Conservation (phyloP, 352 stramenopile genomes). For the Phytophthora fragariae region DNA sequence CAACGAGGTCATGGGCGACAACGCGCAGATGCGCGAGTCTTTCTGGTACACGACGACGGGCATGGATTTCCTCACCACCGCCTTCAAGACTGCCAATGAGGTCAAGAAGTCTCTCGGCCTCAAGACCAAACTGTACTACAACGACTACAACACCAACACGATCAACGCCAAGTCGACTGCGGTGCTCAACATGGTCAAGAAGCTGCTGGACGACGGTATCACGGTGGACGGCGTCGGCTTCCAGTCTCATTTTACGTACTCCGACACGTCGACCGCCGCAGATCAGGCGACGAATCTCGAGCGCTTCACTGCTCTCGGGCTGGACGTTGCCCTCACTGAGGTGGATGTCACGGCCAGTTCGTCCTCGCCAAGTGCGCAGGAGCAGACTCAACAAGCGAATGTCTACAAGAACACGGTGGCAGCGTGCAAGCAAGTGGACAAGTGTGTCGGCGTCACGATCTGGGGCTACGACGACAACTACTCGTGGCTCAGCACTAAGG, state of each 20-base stretch:
- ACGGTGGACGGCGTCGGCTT: slow-evolving; percentile 34
- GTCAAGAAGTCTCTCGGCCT: slow-evolving; percentile 39
- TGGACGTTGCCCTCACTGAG: slow-evolving; percentile 41
- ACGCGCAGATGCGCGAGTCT: slow-evolving; percentile 32
- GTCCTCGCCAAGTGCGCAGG: slow-evolving; percentile 14
- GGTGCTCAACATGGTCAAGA: slow-evolving; percentile 30
- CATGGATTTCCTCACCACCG: slow-evolving; percentile 40
- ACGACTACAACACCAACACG: slow-evolving; percentile 43
- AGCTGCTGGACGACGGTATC: slow-evolving; percentile 26
- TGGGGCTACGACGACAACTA: slow-evolving; percentile 39
- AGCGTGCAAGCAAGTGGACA: slow-evolving; percentile 33
- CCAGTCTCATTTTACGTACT: slow-evolving; percentile 27
- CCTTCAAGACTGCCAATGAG: slow-evolving; percentile 37
- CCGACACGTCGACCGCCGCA: slow-evolving; percentile 16
- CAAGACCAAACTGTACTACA: slow-evolving; percentile 41
- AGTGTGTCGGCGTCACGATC: slow-evolving; percentile 40
- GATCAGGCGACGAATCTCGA: slow-evolving; percentile 30
- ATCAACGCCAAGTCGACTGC: slow-evolving; percentile 43
- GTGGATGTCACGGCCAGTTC: slow-evolving; percentile 32
- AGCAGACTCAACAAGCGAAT: slow-evolving; percentile 22
- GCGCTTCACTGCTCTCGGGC: slow-evolving; percentile 37
- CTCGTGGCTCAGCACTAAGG: slow-evolving; percentile 34
- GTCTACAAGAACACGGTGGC: slow-evolving; percentile 35
- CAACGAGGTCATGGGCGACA: slow-evolving; percentile 44
- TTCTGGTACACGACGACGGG: slow-evolving; percentile 48